Conservation (phyloP, 805 yeast genomes). For the Candida oleophila region DNA sequence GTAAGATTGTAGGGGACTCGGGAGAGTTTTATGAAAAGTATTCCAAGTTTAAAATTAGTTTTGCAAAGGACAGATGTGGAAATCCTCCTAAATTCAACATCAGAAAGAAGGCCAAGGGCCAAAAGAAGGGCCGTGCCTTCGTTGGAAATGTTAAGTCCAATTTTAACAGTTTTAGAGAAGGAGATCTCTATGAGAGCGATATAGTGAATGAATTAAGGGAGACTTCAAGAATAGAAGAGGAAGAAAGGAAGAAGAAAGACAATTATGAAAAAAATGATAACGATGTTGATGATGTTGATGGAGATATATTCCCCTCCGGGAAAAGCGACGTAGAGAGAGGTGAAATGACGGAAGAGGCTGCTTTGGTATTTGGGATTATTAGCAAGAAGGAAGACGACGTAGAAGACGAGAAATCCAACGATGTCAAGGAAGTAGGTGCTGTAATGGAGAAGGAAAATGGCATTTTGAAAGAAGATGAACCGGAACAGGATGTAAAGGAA, state of each 20-base stretch:
- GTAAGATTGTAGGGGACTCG: conserved; percentile 33
- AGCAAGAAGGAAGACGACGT: conserved; percentile 12
- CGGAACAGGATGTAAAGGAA: conserved; percentile 3
- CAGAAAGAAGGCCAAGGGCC: conserved; percentile 39
- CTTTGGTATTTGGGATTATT: conserved; percentile 45
- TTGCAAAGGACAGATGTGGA: conserved; percentile 81
- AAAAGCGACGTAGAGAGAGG: background rate
- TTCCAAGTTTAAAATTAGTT: conserved; percentile 55
- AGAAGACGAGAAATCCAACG: background rate
- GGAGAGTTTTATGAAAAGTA: conserved; percentile 44
- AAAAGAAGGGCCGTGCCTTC: background rate
- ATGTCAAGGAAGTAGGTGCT: background rate
- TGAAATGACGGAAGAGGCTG: conserved; percentile 37
- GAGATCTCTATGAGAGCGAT: conserved; percentile 3
- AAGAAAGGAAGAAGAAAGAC: conserved; percentile 5
- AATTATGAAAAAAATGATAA: background rate
- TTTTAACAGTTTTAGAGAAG: conserved; percentile 13
- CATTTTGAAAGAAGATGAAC: conserved; percentile 7
- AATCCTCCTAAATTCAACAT: conserved; percentile 59
- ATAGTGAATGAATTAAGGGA: conserved; percentile 6
- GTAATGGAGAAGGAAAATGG: conserved; percentile 2
- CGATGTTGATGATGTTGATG: conserved; percentile 3
- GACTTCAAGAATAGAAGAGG: conserved; percentile 1
- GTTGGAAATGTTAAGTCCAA: conserved; percentile 9
- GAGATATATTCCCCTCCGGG: background rate